Evolutionary conservation across 345 rosid species (phyloP), one percentile per base, ranked within the genome.

Genomic region (Excoecaria cochinchinensis): DNA sequence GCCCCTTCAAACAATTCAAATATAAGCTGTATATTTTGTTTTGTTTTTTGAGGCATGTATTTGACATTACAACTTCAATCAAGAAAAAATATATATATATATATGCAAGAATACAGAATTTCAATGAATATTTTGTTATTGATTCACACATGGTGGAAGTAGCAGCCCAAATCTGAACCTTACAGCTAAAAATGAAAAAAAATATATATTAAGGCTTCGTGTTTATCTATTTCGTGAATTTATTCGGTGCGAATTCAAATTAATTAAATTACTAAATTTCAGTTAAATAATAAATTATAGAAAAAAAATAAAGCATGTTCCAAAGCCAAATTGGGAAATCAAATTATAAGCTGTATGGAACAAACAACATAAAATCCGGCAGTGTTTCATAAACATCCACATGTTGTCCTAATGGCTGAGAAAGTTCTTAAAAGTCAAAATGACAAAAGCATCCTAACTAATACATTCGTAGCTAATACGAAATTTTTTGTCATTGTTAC

Each of bases 301-400:
- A 13, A 55, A 15, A 15, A 16, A 55, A 60, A 25, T 13, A 60
- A 25, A 4, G 11, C 31, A 25, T n/a, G 24, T 42, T 65, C 46
- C 69, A 36, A 10, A 62, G 17, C 46, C 13, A 19, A 42, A 17
- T 65, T 42, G 42, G 65, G 19, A 64, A 39, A n/a, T 19, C 48
- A 63, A 63, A 7, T 14, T 1, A 19, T 12, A 3, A 53, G 57
- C 13, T 36, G 38, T 36, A 62, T 21, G 40, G 66, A 61, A 61
- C 66, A 25, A n/a, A 52, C n/a, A 53, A 50, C 24, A 67, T 50
- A 53, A 68, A 68, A 63, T n/a, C 71, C 57, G 48, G 80, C 68
- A 36, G 73, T 72, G n/a, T 72, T 62, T 58, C 40, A 38, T 67
- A 21, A 21, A 62, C 52, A 16, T 59, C 70, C 82, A 81, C 80